Evolutionary conservation across 306 rosid genomes (phyloP), one percentile per base, ranked within the genome.

Genomic region (Calophaca sinica): DNA sequence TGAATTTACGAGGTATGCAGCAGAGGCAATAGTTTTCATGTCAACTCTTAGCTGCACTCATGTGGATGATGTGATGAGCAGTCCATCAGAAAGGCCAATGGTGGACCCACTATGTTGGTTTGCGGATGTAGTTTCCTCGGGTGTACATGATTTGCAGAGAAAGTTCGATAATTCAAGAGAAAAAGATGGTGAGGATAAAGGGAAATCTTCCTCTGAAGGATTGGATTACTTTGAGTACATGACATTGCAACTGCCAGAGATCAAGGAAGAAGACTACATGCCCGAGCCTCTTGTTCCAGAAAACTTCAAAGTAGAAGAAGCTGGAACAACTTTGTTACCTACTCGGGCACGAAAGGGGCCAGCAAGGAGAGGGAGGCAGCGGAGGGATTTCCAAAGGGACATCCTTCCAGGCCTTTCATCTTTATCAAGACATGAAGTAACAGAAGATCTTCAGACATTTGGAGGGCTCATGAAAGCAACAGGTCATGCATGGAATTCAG

Each of bases 321-420:
- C 87, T 29, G 93, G 90, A 78, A 77, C 86, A 62, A 75, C 60
- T 13, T 62, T 69, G n/a, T 72, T 87, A 44, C 81, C 83, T 54
- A 79, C 78, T 26, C 84, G 88, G 32, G 74, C 88, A 2, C 87
- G 97, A 53, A 94, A 71, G 79, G 98, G 96, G 36, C 90, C 88
- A 26, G 86, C 87, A 36, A 88, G 97, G 86, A 83, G 98, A 82
- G 96, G 97, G 62, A 83, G 98, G 85, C 97, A 94, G 85, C 83
- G 96, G 70, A 92, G 97, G 90, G 98, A 94, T 80, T 94, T 94
- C 89, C 98, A 91, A 83, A 87, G 94, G 87, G 98, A 94, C 86
- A 94, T 94, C 81, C 97, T 94, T 80, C 98, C 98, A 4, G 94
- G 98, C 64, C 94, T 94, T 42, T 68, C 87, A 50, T 86, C 98